These are phyloP conservation scores for Diaporthe citri DNA, from an alignment of 2,329 filamentous ascomycete species.

Conservation along the genomic window DNA sequence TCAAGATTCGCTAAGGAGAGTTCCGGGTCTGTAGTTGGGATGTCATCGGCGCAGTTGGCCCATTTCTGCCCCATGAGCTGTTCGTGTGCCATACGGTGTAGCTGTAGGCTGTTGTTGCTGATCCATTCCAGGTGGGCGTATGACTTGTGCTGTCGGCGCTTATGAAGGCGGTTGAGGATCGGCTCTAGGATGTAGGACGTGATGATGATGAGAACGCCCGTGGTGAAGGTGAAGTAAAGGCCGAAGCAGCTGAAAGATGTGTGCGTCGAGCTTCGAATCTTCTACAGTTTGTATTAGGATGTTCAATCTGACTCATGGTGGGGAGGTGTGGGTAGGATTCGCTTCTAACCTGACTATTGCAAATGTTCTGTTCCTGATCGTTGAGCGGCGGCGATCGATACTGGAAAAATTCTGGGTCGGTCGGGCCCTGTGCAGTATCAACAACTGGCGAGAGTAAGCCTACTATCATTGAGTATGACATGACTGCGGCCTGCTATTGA, in stretches of 20 bases:
- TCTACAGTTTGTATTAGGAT: background rate
- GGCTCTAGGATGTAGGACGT: background rate
- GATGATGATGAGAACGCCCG: background rate
- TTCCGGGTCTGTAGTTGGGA: conserved; percentile 12
- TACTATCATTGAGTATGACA: fast-evolving
- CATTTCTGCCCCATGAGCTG: background rate
- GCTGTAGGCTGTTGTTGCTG: conserved; percentile 12
- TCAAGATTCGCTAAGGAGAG: background rate
- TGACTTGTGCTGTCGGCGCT: background rate
- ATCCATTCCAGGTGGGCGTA: conserved; percentile 6
- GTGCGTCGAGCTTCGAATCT: background rate
- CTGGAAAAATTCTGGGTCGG: background rate
- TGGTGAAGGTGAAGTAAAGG: conserved; percentile 4
- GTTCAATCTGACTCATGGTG: background rate
- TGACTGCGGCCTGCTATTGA: background rate
- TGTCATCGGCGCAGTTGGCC: background rate
- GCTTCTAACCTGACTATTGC: conserved; percentile 8
- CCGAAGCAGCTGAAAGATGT: conserved; percentile 12
- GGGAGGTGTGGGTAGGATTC: background rate
- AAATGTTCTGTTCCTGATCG: background rate
- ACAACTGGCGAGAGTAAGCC: background rate
- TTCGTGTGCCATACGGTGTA: background rate
- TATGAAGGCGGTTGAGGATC: background rate
- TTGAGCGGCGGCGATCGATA: background rate
- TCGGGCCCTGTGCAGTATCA: background rate